A percentile compares a stretch with the other conserved stretches of the same genome.
Conservation (phyloP, 2,329 filamentous ascomycete species). For the Pseudogymnoascus sp. region DNA sequence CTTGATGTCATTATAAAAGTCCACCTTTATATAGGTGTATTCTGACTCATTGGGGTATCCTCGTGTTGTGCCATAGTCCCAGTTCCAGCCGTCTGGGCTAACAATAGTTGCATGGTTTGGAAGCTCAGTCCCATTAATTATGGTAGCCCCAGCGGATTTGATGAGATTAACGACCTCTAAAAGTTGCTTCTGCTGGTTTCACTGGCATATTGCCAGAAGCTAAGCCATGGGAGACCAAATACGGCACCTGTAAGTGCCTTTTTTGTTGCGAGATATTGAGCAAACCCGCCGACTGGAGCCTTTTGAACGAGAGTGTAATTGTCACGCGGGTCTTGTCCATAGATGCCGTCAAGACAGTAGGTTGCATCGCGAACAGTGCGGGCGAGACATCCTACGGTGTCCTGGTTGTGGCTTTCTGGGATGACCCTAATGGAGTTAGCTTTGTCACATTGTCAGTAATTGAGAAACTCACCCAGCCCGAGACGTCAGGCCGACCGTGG, state of each 20-base stretch:
- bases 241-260: slow-evolving; percentile 48
- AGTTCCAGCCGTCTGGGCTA: slow-evolving; percentile 62
- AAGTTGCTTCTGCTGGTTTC: slow-evolving; percentile 46
- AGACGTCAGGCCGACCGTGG: slow-evolving; percentile 65
- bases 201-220: slow-evolving; percentile 58
- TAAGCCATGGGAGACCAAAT: slow-evolving; percentile 65
- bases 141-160: slow-evolving; percentile 50
- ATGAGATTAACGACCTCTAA: slow-evolving; percentile 44
- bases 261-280: slow-evolving; percentile 41
- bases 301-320: slow-evolving; percentile 55
- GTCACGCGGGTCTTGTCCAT: slow-evolving; percentile 53
- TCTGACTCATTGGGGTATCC: slow-evolving; percentile 58
- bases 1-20: slow-evolving; percentile 5
- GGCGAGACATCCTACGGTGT: slow-evolving; percentile 60
- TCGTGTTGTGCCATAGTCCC: slow-evolving; percentile 56
- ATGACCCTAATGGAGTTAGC: slow-evolving; percentile 49
- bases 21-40: background rate
- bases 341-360: slow-evolving; percentile 58
- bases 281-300: slow-evolving; percentile 47
- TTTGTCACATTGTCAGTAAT: slow-evolving; percentile 21
- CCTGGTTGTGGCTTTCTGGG: slow-evolving; percentile 59
- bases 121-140: slow-evolving; percentile 64
- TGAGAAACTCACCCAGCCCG: slow-evolving; percentile 35
- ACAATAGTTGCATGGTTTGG: slow-evolving; percentile 54
- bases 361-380: slow-evolving; percentile 61